Evolutionary conservation across 2,329 filamentous ascomycete genomes (phyloP), one percentile per base, ranked within the genome.

Genomic region (Apiospora pterosperma): DNA sequence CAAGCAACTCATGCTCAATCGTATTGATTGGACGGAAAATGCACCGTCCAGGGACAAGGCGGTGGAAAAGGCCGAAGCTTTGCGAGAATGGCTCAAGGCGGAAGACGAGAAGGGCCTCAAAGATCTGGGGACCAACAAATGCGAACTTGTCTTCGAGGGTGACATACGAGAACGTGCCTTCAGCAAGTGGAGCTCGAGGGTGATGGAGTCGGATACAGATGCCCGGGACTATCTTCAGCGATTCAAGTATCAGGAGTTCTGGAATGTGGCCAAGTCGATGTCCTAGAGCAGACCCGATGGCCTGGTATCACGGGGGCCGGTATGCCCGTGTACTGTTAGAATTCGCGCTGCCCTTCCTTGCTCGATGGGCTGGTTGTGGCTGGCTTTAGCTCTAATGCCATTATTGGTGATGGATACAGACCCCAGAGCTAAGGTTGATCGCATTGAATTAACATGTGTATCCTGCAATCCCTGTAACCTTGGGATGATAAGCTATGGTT

Each of bases 11-110:
- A 94, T 99, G 92, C 83, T 96, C 52, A 90, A 95, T 70, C 93
- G 96, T 59, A 93, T 98, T 73, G 91, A 97, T 76, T 99, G 96
- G 96, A 91, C 91, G 2, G 94, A 98, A 75, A 97, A 97, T 71
- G 85, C 88, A 0, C 88, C 89, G 2, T 90, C 93, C 0, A 84
- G 84, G 42, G 80, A 88, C 48, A 84, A 83, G 61, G 84, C 88
- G 66, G 84, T 83, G 41, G 89, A 89, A 64, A 82, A 85, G 64
- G 87, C 86, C 41, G 63, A 64, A 65, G 85, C 86, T 1, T 83
- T 89, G 59, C 88, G 88, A 21, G 83, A 89, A 55, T 97, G 93
- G 93, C 82, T 97, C 59, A 86, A 90, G 66, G 88, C 92, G 1
- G 87, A 96, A 72, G 90, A 94, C 72, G 91, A 93, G 65, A 84